Evolutionary conservation across 352 stramenopile genomes (phyloP), one percentile per base, ranked within the genome.

Genomic region (Globisporangium abappressorium): DNA sequence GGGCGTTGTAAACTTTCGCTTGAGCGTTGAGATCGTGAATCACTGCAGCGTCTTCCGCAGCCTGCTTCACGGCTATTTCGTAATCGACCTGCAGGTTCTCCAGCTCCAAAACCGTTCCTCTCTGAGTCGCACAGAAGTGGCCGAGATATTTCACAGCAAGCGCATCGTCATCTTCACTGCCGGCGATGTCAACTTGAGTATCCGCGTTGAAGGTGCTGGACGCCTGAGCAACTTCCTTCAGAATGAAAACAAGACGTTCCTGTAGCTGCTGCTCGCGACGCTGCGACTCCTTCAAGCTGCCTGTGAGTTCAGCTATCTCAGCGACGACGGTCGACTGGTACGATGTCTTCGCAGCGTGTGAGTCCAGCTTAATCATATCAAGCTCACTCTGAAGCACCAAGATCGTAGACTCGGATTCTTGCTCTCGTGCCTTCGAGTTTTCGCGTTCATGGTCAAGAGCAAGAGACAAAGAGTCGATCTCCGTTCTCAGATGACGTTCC

Each of bases 401-500:
- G 15, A 88, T 73, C 2, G 65, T 71, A 2, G 73, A 69, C 28
- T 79, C 71, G 60, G 84, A 62, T 22, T 85, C 75, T 34, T 83
- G 69, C 56, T 84, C 80, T 14, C 80, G 80, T 47, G 68, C 51
- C 54, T 70, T 62, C 41, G 78, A 86, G 41, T 60, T 76, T 54
- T 82, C 76, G 43, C 72, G 76, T 57, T 86, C 80, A 51, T 81
- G 74, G 49, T 81, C 77, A 11, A 88, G 75, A 38, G 81, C 80
- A 28, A 77, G 58, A 1, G 71, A 72, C 22, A 86, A 62, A 22
- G 70, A 71, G 38, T 84, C 76, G n/a, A 88, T 66, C 62, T 86
- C 75, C 3, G 55, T 59, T 15, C 76, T 65, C 59, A 82, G 73
- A 8, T 69, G 76, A 54, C 66, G 71, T 60, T 84, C 76, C 66